Base-by-base conservation (phyloP, 2,329 filamentous ascomycete genomes). In the Verticillium albo-atrum region DNA sequence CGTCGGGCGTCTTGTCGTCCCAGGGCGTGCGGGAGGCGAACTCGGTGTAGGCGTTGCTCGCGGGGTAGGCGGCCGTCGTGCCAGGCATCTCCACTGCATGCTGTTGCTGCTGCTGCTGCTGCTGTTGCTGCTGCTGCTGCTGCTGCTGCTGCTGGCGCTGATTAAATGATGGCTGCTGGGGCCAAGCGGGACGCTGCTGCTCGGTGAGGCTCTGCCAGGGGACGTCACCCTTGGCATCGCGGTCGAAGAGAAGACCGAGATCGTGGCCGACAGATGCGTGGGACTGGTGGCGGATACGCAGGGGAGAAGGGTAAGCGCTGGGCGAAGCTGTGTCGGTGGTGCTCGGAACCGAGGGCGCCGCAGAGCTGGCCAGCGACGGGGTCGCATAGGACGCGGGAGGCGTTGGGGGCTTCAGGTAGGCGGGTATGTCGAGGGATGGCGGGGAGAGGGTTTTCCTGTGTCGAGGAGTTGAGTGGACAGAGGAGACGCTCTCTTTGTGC, bases 281-380 rank as follows among this genome's bases (percentile, higher is more conserved):
- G 42, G 60, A 52, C 6, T 47, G 25, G 30, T 59, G 56, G 28
- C 62, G 54, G 53, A 58, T 53, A 5, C 58, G 58, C 6, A 62
- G 51, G 6, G 61, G 61, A 6, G 55, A 51, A 6, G 61, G 57
- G 23, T 57, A 56, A n/a, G 60, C 55, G 47, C 28, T 51, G 30
- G 42, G 37, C n/a, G 20, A 14, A 14, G 25, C 9, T 15, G 51
- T 20, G 51, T 27, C 14, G 15, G 26, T 25, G 20, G 51, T 53
- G 25, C 25, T 17, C 14, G 51, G 25, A 14, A 28, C 7, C 1
- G 51, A 53, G 14, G 25, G 26, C 26, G 51, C 27, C 2, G 14
- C 23, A 12, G 51, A 27, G 26, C 25, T 28, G 14, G 51, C 51
- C 14, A 53, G 25, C 6, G 14, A 30, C 6, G 51, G 51, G 14